Base-by-base conservation (phyloP, 352 stramenopile genomes). In the Globisporangium perplexum region DNA sequence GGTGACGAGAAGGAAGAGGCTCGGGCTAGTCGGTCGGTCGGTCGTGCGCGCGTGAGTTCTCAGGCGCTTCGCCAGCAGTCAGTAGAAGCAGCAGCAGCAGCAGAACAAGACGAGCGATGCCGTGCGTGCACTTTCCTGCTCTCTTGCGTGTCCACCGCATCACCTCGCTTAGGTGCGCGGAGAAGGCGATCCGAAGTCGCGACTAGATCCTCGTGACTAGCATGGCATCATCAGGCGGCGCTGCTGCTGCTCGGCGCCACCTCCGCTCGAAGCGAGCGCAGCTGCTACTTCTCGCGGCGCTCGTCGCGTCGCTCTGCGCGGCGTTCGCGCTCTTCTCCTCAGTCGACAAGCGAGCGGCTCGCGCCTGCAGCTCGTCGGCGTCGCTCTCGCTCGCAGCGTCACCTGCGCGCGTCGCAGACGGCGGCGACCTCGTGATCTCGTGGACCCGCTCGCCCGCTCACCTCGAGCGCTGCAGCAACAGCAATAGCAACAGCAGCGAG, bases 391-490 rank as follows among this genome's bases (percentile, higher is more conserved):
- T 52, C 30, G 31, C 48, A 5, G 46, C 80, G 26, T 74, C 62
- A 22, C 77, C 80, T 22, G 11, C 36, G 33, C 46, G 54, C 22
- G 20, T 91, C 0, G 57, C 67, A 38, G 67, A 85, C 30, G 80
- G 80, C 10, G 66, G 67, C 17, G 69, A 80, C 42, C 49, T 91
- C 14, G 69, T 87, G 1, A 61, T 91, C 3, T 73, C 52, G 0
- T 91, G 77, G 80, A 48, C 57, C 4, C 58, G 52, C 1, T 17
- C 57, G 33, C 30, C 26, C 3, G 15, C 47, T 0, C 33, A 23
- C 0, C 18, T 33, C 7, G 35, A 73, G 26, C 68, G 67, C 30
- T n/a, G 23, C 47, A 15, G 26, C 26, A 30, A 5, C 26, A 30
- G 26, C 26, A 30, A 17, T 31, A 15, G 26, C 26, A 30, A 5